A percentile compares a stretch with the other conserved stretches of the same genome.
Evolutionary conservation across 139 green algal species (phyloP).

Genomic region (Ettlia oleoabundans): DNA sequence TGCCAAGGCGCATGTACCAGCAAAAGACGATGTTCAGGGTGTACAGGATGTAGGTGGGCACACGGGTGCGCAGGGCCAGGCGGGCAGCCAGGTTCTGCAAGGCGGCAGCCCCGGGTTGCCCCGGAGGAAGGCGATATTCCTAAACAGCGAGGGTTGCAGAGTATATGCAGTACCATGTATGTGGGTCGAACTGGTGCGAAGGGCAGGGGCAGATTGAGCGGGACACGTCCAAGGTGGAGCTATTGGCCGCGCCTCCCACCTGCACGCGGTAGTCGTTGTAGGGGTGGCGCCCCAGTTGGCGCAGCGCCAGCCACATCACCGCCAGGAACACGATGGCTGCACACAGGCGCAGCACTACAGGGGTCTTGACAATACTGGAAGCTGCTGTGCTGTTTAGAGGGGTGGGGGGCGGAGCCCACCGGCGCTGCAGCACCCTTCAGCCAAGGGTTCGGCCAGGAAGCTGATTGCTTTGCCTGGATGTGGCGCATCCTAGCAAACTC

Average conservation of each 20-base stretch:
- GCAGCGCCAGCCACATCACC: neutral
- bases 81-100: neutral
- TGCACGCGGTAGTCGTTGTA: constrained; percentile 8
- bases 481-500: too few species aligned
- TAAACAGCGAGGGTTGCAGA: neutral
- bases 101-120: neutral
- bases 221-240: neutral
- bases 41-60: neutral
- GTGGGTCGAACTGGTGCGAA: too few species aligned
- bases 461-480: too few species aligned
- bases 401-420: too few species aligned
- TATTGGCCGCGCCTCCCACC: neutral
- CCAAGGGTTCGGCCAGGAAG: too few species aligned
- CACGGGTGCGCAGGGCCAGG: neutral
- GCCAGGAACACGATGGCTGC: neutral
- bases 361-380: too few species aligned
- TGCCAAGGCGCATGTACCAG: neutral
- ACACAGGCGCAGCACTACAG: too few species aligned
- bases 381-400: too few species aligned
- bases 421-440: too few species aligned
- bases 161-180: too few species aligned
- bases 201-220: too few species aligned
- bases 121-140: neutral
- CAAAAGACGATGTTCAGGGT: neutral
- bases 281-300: neutral